Base-by-base conservation (phyloP, 805 yeast species). In the Candida chauliodis region DNA sequence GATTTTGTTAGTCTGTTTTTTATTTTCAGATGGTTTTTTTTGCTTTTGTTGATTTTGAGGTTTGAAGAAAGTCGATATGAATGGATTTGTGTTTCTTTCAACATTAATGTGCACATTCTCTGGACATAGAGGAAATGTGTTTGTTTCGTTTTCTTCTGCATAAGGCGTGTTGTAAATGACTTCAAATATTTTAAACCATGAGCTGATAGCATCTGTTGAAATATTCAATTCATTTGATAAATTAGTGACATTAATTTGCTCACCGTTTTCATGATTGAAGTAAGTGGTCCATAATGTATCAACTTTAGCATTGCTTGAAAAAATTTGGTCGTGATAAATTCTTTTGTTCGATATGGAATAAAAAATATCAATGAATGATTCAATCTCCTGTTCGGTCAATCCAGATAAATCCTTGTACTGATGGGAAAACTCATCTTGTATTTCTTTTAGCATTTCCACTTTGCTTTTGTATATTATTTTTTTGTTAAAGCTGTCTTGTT, bases 171-270 rank as follows among this genome's bases (percentile, higher is more conserved):
- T 44, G 5, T 53, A 43, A 36, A 62, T 52, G 7, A 46, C 39
- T 14, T 53, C 52, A 44, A 65, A 65, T 7, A 57, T 51, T 5
- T 53, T 51, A 34, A 54, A 56, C 69, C 70, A 66, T 9, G 41
- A 50, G 18, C 30, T 17, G 2, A 52, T 58, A 2, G 50, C 45
- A 3, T 45, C 20, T 17, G 36, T 34, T 27, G 35, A 27, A 27
- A 39, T 19, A 29, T 20, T 18, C 10, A 39, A 34, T 9, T 29
- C 36, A 14, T 35, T 38, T 8, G 30, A 30, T 13, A 39, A 16
- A 23, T 33, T 22, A n/a, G 29, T 33, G 5, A 33, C 31, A 5
- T 34, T 37, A n/a, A 35, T 40, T 22, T 46, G 42, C 9, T 50
- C 56, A 11, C 38, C 41, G 5, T 51, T 53, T 13, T 49, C 44